These are phyloP conservation scores for Coprinellus aureogranulatus DNA, from an alignment of 768 basidiomycete species.

Conservation along the genomic window DNA sequence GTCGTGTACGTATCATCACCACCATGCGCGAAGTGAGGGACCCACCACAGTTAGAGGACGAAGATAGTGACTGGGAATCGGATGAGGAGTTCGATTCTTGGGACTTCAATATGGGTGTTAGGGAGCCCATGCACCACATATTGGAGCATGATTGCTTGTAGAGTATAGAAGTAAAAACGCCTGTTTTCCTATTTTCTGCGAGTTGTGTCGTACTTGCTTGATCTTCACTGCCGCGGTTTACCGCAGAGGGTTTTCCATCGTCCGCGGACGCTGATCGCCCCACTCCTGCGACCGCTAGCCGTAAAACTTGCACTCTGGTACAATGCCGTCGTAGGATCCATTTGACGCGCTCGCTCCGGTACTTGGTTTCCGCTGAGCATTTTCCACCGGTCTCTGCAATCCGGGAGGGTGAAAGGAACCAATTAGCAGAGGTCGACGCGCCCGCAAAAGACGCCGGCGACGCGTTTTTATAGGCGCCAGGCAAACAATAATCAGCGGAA, in stretches of 20 bases:
- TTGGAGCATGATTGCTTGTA: background rate
- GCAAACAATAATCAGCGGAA: conserved; percentile 5
- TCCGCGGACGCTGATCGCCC: too few relatives aligned
- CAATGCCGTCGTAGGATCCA: too few relatives aligned
- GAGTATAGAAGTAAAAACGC: background rate
- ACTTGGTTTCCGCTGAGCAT: too few relatives aligned
- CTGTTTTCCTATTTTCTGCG: background rate
- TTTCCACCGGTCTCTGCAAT: too few relatives aligned
- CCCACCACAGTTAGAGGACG: background rate
- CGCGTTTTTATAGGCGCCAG: background rate
- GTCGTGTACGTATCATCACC: too few relatives aligned
- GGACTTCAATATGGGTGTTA: background rate
- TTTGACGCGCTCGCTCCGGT: too few relatives aligned
- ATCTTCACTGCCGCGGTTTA: too few relatives aligned
- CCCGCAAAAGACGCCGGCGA: background rate
- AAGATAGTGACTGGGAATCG: background rate
- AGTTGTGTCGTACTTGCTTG: too few relatives aligned
- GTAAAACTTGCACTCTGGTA: too few relatives aligned
- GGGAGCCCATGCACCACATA: background rate
- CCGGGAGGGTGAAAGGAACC: background rate
- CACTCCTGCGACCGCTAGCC: too few relatives aligned
- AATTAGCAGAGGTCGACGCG: background rate
- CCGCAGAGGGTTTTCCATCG: too few relatives aligned
- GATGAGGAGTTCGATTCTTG: background rate
- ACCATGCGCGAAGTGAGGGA: too few relatives aligned